A percentile compares a stretch with the other conserved stretches of the same genome.
These are phyloP conservation scores for Monosporozyma siamensis DNA, from an alignment of 805 yeast species.

Conservation along the genomic window DNA sequence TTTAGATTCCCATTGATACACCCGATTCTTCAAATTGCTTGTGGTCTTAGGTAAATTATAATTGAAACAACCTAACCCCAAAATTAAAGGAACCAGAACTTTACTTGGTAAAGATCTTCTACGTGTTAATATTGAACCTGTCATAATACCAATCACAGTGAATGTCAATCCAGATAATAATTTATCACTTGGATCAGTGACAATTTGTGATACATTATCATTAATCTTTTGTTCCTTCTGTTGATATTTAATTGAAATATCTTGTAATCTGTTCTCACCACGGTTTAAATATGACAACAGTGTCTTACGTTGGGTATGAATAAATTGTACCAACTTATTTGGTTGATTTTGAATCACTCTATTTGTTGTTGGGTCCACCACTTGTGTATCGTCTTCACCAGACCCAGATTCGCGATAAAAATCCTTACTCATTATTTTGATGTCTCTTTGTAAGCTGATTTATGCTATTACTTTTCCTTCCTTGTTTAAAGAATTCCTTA, in stretches of 20 bases:
- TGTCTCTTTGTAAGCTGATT: too few relatives aligned
- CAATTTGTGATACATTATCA: slow-evolving; percentile 42
- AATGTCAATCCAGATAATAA: slow-evolving; percentile 50
- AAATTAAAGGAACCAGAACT: slow-evolving; percentile 39
- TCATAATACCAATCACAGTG: slow-evolving; percentile 44
- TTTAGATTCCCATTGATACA: slow-evolving; percentile 41
- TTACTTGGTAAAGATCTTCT: slow-evolving; percentile 41
- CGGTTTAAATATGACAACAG: slow-evolving; percentile 5
- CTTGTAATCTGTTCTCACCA: slow-evolving; percentile 26
- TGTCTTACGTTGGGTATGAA: slow-evolving; percentile 13
- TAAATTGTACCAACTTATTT: slow-evolving; percentile 10
- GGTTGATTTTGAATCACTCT: slow-evolving; percentile 10
- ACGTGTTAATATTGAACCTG: slow-evolving; percentile 53
- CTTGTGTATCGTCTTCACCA: slow-evolving; percentile 3
- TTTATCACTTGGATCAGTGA: slow-evolving; percentile 43
- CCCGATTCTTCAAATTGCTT: slow-evolving; percentile 36
- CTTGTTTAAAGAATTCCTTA: too few relatives aligned
- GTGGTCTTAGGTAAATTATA: slow-evolving; percentile 53
- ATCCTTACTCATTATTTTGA: slow-evolving; percentile 7
- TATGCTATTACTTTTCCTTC: too few relatives aligned
- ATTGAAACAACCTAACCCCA: slow-evolving; percentile 45
- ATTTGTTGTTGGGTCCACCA: not conserved
- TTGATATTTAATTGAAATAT: slow-evolving; percentile 37
- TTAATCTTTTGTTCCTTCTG: slow-evolving; percentile 44
- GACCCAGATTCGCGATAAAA: slow-evolving; percentile 6